These are phyloP conservation scores for Astragalus membranaceus DNA, from an alignment of 306 rosid genomes.

Conservation along the genomic window DNA sequence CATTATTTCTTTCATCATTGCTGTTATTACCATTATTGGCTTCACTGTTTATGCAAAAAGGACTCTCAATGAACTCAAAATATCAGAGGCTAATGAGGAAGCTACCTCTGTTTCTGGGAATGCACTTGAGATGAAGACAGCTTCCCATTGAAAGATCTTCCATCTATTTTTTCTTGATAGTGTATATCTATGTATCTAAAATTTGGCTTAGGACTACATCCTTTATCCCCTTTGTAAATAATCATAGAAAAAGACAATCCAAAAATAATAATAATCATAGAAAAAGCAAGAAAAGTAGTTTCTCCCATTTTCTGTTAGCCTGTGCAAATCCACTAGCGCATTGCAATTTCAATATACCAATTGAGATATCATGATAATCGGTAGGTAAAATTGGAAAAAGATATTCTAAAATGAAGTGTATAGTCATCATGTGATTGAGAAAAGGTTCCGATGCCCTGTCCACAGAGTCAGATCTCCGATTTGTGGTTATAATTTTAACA, in stretches of 20 bases:
- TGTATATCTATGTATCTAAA: conserved; percentile 25
- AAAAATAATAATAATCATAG: background rate
- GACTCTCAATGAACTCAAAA: conserved; percentile 57
- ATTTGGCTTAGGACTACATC: conserved; percentile 20
- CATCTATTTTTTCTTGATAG: conserved; percentile 6
- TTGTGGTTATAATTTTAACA: too few relatives aligned
- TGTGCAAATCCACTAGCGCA: background rate
- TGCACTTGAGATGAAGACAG: conserved; percentile 53
- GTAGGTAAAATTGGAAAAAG: background rate
- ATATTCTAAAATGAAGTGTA: too few relatives aligned
- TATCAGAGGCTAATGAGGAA: conserved; percentile 43
- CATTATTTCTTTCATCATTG: conserved; percentile 63
- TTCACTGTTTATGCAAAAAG: conserved; percentile 87
- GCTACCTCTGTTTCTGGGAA: conserved; percentile 30
- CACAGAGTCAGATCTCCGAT: too few relatives aligned
- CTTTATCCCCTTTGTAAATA: background rate
- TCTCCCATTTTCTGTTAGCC: background rate
- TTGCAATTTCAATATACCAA: background rate
- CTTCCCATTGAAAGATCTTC: conserved; percentile 49
- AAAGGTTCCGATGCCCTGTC: too few relatives aligned
- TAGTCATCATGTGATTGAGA: too few relatives aligned
- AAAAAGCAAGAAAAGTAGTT: background rate
- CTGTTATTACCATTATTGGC: conserved; percentile 66
- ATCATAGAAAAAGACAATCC: background rate
- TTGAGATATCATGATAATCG: background rate